Percentiles rank a stretch among this genome's conserved stretches.
These are phyloP conservation scores for Fusarium coffeatum DNA, from an alignment of 2,329 filamentous ascomycete genomes.

Conservation along the genomic window DNA sequence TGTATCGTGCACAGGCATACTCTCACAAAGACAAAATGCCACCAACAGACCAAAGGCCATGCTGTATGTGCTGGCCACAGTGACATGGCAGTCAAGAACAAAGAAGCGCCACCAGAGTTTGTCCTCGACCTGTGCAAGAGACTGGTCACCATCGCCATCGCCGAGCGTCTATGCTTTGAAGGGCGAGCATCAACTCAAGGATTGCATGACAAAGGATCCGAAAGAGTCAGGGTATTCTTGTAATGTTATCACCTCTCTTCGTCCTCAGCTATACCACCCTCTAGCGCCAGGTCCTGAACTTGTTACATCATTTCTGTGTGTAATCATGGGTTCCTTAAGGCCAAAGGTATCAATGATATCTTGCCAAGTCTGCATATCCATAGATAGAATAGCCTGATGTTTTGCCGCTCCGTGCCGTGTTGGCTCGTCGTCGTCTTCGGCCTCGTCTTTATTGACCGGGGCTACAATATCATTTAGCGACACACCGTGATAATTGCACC, in stretches of 20 bases:
- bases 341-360: slow-evolving; percentile 80
- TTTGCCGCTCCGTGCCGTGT: slow-evolving; percentile 68
- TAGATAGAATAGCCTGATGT: slow-evolving; percentile 87
- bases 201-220: slow-evolving; percentile 19
- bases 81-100: slow-evolving; percentile 14
- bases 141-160: slow-evolving; percentile 10
- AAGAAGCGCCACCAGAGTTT: slow-evolving; percentile 17
- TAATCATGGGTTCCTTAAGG: slow-evolving; percentile 84
- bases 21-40: slow-evolving; percentile 15
- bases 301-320: slow-evolving; percentile 75
- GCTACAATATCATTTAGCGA: slow-evolving; percentile 46
- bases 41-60: not conserved
- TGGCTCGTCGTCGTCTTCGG: slow-evolving; percentile 60
- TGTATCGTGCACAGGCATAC: not conserved
- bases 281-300: slow-evolving; percentile 63
- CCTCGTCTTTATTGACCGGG: slow-evolving; percentile 55
- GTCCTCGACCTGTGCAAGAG: slow-evolving; percentile 9
- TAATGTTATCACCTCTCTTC: not conserved
- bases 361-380: slow-evolving; percentile 88
- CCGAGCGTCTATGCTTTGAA: not conserved
- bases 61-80: not conserved
- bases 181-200: not conserved
- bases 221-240: slow-evolving; percentile 5
- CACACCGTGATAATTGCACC: not conserved
- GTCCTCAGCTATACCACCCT: slow-evolving; percentile 72